Base-by-base conservation (phyloP, 2,329 filamentous ascomycete species). In the Aspergillus fructus region DNA sequence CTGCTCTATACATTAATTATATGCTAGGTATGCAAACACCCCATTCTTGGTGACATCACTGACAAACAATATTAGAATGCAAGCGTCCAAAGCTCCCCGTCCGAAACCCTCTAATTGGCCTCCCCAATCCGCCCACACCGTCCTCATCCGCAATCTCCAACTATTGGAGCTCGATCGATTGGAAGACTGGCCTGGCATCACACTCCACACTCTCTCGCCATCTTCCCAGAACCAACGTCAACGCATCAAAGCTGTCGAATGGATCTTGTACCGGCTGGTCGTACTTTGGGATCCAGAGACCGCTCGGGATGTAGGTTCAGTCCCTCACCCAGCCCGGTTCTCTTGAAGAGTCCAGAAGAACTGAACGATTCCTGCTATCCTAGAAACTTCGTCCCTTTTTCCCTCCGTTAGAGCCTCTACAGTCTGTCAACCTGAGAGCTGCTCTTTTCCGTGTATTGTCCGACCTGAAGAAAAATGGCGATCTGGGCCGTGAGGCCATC, bases 381-480 rank as follows among this genome's bases (percentile, higher is more conserved):
- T 68, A 93, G 89, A 97, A 94, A 82, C 82, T 97, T 9, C 87
- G 88, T 57, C 90, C 91, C 0, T 94, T 93, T 79, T 97, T 96
- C 69, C 94, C 94, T 15, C 91, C 94, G 0, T 82, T 90, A 63
- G 93, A 97, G 66, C 91, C 93, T 39, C 82, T 96, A 47, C 93
- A 97, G 74, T 97, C 93, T 5, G 81, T 96, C 65, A 96, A 96
- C 71, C 83, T 99, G 6, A 90, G 94, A 50, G 87, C 90, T 33
- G 91, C 90, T 8, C 81, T 97, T 8, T 89, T 93, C 66, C 85
- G 91, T 73, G 86, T 83, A 64, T 84, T 99, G 53, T 90, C 93
- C 62, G 88, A 91, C 51, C 80, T 91, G 59, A 97, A 97, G 79
- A 96, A 96, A 78, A 90, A 86, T 76, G 93, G 92, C 30, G 79